Percentiles rank a stretch among this genome's conserved stretches.
Evolutionary conservation across 352 stramenopile genomes (phyloP).

Genomic region (Halophytophthora polymorphica): DNA sequence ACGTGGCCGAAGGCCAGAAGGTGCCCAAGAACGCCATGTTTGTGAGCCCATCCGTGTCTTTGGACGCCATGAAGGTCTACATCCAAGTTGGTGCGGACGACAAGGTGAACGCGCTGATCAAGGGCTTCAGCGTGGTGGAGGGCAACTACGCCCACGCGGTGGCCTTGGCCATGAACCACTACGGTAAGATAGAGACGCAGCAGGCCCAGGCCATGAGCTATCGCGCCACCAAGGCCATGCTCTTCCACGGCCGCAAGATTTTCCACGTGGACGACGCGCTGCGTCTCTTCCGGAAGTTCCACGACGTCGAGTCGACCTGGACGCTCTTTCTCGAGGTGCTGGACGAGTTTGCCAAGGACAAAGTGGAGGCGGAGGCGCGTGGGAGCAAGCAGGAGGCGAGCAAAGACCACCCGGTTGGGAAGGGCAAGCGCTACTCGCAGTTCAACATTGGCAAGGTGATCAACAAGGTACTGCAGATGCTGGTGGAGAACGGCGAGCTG

Average conservation of each 20-base stretch:
- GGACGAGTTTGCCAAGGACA: constrained; percentile 29
- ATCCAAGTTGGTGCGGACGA: constrained; percentile 44
- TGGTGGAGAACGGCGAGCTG: constrained; percentile 43
- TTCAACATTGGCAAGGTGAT: constrained; percentile 51
- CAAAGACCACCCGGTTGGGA: constrained; percentile 6
- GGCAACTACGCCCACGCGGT: constrained; percentile 46
- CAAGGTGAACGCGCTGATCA: constrained; percentile 53
- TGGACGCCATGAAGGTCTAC: constrained; percentile 44
- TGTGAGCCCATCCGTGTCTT: constrained; percentile 37
- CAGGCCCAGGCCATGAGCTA: constrained; percentile 46
- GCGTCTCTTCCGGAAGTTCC: constrained; percentile 45
- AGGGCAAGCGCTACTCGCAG: constrained; percentile 21
- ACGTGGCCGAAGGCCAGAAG: constrained; percentile 34
- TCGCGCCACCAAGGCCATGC: constrained; percentile 48
- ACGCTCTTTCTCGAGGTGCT: constrained; percentile 49
- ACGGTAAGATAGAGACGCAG: constrained; percentile 30
- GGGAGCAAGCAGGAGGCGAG: constrained; percentile 1
- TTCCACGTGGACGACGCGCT: constrained; percentile 43
- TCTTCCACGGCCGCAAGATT: constrained; percentile 45
- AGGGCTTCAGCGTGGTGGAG: constrained; percentile 41
- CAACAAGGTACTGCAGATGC: constrained; percentile 42
- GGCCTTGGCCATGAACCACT: constrained; percentile 45
- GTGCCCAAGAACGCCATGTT: constrained; percentile 24
- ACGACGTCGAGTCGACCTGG: constrained; percentile 34
- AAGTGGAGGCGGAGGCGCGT: constrained; percentile 10